Evolutionary conservation across 1,284 basidiomycete genomes (phyloP), one percentile per base, ranked within the genome.

Genomic region (Microbotryomycetes sp.): DNA sequence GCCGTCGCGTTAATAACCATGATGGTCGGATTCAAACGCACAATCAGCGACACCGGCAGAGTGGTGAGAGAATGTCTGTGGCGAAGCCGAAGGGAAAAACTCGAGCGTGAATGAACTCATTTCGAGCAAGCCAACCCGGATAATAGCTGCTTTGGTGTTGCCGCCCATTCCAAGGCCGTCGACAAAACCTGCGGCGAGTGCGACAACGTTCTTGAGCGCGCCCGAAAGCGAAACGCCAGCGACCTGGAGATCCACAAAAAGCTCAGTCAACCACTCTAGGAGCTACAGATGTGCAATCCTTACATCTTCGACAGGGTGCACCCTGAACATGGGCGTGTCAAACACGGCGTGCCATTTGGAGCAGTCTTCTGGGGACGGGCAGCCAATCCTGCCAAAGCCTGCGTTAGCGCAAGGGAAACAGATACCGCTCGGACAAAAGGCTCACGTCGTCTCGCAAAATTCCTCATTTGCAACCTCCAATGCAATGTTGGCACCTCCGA

Each of bases 131-230:
- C 79, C 79, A 53, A 79, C 80, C 28, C 81, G 77, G 78, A 83
- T 82, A 69, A 83, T 78, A 18, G 81, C 81, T 2, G 80, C 78
- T 69, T 82, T 82, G n/a, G 80, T 77, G 69, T 82, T 82, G 72
- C 79, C 78, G 11, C 81, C 81, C 73, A 77, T 80, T 41, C 76
- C 76, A 4, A 83, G 72, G 15, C 81, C 81, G 64, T 83, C 81
- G 41, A 76, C 75, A 61, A 82, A 62, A 2, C 50, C 81, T 5
- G 80, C 80, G 2, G 78, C 81, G 52, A 83, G 77, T 21, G 81
- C 81, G 6, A 82, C 6, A 28, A 83, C 76, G 71, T 77, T 82
- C 77, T 83, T 83, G 51, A 83, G 73, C 0, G 81, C 81, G 41
- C 81, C 81, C 53, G 81, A 81, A 23, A 83, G 77, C 56, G 77